Base-by-base conservation (phyloP, 2,329 filamentous ascomycete genomes). In the Hymenoscyphus albidus region DNA sequence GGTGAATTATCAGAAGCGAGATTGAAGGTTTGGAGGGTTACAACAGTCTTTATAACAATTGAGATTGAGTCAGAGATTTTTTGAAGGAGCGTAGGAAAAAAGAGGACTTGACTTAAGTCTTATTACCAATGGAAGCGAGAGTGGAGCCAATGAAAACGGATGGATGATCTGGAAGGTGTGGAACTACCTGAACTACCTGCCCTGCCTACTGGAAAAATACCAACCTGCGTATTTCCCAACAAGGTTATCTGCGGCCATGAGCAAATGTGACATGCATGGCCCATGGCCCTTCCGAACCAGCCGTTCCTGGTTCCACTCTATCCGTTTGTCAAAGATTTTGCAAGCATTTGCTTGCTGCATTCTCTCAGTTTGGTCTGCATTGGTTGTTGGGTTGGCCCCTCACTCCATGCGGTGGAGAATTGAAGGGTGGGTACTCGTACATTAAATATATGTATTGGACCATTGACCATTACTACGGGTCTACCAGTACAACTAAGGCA, bases 41-140 rank as follows among this genome's bases (percentile, higher is more conserved):
- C 59, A 35, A 48, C 35, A 38, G 59, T 38, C 42, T 48, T 61
- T 54, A 54, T 61, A 61, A 10, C 39, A 51, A 51, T 32, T 32
- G n/a, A 35, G 48, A 42, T 61, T 39, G 59, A 61, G 44, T 61
- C 59, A 61, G 59, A 61, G 59, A 18, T 59, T 59, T 59, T 35
- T n/a, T 27, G 27, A 6, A 31, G 2, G 13, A 32, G 59, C 59
- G 42, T 61, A 38, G 42, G 31, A 61, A 39, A 13, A 35, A 35
- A 35, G 7, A 22, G 48, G 18, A 44, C 5, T 22, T 54, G 22
- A 12, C 18, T 27, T 54, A 27, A 22, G 59, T 39, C 59, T 61
- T 32, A 42, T 42, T 42, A 40, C 58, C 27, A 59, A 40, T 18
- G 18, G 4, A 31, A 31, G 22, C 31, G 58, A 18, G 22, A 54